Base-by-base conservation (phyloP, 2,329 filamentous ascomycete genomes). In the Ascochyta pisi region DNA sequence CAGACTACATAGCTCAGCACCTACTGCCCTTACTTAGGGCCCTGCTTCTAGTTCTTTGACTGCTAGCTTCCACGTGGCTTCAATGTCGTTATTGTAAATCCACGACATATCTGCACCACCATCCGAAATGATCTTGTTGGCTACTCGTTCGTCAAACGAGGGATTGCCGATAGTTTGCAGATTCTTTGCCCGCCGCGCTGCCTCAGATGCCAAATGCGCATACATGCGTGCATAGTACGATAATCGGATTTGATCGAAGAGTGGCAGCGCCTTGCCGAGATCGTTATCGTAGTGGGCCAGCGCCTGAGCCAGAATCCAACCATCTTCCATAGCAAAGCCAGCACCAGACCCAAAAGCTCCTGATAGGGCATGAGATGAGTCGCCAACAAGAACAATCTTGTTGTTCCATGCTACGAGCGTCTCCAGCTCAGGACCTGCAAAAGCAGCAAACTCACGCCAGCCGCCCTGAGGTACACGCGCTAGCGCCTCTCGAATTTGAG, bases 341-440 rank as follows among this genome's bases (percentile, higher is more conserved):
- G 79, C 79, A 0, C 79, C 79, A 3, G 78, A 79, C 0, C 79
- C 79, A 60, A 79, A 79, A 0, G 76, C 77, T 2, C 76, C 76
- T 67, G 81, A 82, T 0, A 84, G 73, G 0, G 83, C 81, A 64
- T 86, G 83, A 1, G 82, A 84, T 0, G 82, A 79, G 59, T 86
- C 83, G 8, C 83, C 83, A 0, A 85, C 77, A 4, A 85, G 74
- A 6, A 80, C 83, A 3, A 84, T 62, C 12, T 50, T 54, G 47
- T 78, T 78, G 38, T 77, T 68, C 72, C 77, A 82, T 3, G 70
- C 76, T 1, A 67, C 77, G 3, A 82, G 66, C 2, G 67, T 68
- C 7, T 73, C 58, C 16, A 82, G 61, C 33, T 79, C 76, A 1
- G 79, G 79, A 0, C 81, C 80, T 1, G 80, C 75, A 50, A 82